Conservation (phyloP, 139 green algal genomes). For the Chlamydomonas eustigma region DNA sequence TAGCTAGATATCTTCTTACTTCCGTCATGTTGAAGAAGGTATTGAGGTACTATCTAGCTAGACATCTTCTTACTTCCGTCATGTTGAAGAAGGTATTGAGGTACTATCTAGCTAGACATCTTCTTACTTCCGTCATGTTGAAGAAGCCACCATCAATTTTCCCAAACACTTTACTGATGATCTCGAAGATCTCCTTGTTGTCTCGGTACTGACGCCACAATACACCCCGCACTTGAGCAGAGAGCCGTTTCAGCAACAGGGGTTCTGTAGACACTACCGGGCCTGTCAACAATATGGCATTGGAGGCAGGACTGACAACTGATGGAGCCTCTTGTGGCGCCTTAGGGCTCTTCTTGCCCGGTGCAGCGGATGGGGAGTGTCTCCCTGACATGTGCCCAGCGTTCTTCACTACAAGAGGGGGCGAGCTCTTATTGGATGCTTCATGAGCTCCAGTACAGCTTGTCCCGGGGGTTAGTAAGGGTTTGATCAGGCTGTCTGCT, state of each 20-base stretch:
- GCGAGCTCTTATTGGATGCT: no score
- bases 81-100: no score
- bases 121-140: neutral
- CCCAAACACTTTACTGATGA: constrained; percentile 8
- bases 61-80: no score
- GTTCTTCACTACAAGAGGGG: no score
- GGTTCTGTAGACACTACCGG: neutral
- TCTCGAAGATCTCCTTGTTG: neutral
- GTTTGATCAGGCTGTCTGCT: neutral
- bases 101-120: no score
- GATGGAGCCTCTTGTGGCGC: neutral
- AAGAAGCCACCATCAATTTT: constrained; percentile 12
- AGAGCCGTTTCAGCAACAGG: constrained; percentile 14
- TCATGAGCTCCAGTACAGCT: neutral
- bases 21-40: no score
- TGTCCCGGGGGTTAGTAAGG: neutral
- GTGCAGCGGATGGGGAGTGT: no score
- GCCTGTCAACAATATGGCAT: no score
- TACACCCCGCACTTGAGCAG: constrained; percentile 7
- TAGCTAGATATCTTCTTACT: no score
- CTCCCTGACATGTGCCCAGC: no score
- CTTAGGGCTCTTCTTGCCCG: neutral
- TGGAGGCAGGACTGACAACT: no score
- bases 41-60: no score
- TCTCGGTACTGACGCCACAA: constrained; percentile 23